These are phyloP conservation scores for Saccharomycopsis crataegensis DNA, from an alignment of 1,139 yeast genomes.

Conservation along the genomic window DNA sequence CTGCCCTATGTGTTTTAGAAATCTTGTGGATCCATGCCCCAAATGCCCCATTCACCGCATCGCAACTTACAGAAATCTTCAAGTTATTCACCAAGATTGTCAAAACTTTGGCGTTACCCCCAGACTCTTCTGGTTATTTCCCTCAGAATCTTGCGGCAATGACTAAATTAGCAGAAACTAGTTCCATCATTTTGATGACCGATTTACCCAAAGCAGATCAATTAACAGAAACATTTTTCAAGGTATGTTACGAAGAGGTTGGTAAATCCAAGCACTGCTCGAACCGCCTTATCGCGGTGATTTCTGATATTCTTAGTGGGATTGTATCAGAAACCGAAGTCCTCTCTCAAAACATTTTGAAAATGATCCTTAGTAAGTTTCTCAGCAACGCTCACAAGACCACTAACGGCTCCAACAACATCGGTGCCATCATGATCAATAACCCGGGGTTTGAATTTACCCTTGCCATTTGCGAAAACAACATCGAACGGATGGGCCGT, in stretches of 20 bases:
- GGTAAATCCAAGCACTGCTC: constrained; percentile 34
- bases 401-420: neutral
- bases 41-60: constrained; percentile 76
- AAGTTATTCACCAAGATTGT: constrained; percentile 42
- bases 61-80: constrained; percentile 56
- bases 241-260: constrained; percentile 45
- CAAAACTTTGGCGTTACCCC: constrained; percentile 46
- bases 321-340: constrained; percentile 67
- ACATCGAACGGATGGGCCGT: constrained; percentile 70
- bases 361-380: constrained; percentile 45
- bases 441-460: constrained; percentile 65
- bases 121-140: constrained; percentile 47
- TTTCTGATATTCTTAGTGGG: constrained; percentile 66
- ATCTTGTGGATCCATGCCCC: constrained; percentile 78
- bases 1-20: constrained; percentile 72
- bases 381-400: constrained; percentile 28
- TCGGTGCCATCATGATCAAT: constrained; percentile 25
- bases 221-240: constrained; percentile 50
- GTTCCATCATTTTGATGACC: constrained; percentile 70
- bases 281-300: constrained; percentile 45
- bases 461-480: constrained; percentile 58
- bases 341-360: constrained; percentile 58
- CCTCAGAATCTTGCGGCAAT: constrained; percentile 61
- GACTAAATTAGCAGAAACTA: constrained; percentile 66
- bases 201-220: constrained; percentile 62